These are phyloP conservation scores for Sporisorium iseilematis-ciliati DNA, from an alignment of 1,284 basidiomycete species.

Conservation along the genomic window DNA sequence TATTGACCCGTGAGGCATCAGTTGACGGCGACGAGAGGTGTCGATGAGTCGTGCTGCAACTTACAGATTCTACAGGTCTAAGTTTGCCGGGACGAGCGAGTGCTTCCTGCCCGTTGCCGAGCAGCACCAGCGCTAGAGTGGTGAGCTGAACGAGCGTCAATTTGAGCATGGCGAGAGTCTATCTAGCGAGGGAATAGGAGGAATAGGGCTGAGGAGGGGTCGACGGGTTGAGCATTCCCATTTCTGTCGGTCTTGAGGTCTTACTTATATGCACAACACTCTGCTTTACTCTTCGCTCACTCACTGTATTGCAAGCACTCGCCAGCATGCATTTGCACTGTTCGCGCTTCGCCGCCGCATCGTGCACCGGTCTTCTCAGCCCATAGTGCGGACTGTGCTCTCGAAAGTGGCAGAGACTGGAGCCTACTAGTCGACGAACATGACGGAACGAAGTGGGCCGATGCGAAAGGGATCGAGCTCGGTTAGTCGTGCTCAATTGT, in stretches of 20 bases:
- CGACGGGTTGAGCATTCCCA: too few species aligned
- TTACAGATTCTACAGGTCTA: conserved; percentile 34
- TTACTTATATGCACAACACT: conserved; percentile 6
- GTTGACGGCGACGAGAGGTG: not conserved
- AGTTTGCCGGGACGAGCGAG: conserved; percentile 25
- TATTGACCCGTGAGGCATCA: too few species aligned
- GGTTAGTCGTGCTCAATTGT: conserved; percentile 6
- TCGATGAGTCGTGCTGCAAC: not conserved
- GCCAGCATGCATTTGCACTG: too few species aligned
- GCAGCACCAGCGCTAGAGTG: conserved; percentile 33
- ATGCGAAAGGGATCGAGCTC: conserved; percentile 22
- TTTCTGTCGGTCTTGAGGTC: not conserved
- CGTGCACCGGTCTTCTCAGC: too few species aligned
- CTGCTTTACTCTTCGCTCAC: too few species aligned
- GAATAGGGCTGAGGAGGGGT: too few species aligned
- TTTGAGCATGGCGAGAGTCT: conserved; percentile 20
- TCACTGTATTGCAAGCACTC: too few species aligned
- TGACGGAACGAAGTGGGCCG: conserved; percentile 20
- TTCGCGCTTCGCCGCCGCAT: too few species aligned
- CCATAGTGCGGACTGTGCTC: not conserved
- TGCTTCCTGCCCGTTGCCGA: conserved; percentile 19
- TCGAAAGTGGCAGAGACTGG: not conserved
- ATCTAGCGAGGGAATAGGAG: not conserved
- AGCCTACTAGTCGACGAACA: not conserved
- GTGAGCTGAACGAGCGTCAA: conserved; percentile 34